phyloP scores from a whole-genome alignment of 371 early-diverging fungal genomes.

The Quaeritorhiza haematococci region DNA sequence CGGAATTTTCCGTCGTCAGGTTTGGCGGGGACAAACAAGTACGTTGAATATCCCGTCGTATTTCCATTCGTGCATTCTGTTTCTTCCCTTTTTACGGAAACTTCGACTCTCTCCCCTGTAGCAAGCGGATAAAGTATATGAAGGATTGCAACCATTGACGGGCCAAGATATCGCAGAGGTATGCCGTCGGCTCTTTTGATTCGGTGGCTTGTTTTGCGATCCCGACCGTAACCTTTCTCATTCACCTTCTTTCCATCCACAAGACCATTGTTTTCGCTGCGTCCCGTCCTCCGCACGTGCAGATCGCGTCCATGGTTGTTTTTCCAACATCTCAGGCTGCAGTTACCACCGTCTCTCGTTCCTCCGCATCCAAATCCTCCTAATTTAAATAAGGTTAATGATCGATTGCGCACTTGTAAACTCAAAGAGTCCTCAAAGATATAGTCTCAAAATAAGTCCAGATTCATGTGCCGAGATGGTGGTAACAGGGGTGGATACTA shows the following conservation, averaged over 20 bases:
- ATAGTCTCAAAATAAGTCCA: too few species aligned
- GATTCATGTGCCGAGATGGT: too few species aligned
- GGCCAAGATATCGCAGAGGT: slow-evolving; percentile 58
- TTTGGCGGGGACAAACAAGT: slow-evolving; percentile 69
- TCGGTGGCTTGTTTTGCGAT: slow-evolving; percentile 4
- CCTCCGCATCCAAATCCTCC: too few species aligned
- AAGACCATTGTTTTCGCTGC: slow-evolving; percentile 82
- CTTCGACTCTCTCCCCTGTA: slow-evolving; percentile 6
- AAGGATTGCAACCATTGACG: slow-evolving; percentile 68
- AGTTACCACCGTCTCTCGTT: slow-evolving; percentile 26
- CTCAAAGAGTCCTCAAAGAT: too few species aligned
- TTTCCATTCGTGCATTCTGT: background rate
- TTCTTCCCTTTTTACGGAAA: background rate
- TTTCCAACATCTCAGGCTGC: slow-evolving; percentile 75
- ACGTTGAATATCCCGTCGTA: background rate
- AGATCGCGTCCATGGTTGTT: slow-evolving; percentile 72
- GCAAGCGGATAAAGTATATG: slow-evolving; percentile 72
- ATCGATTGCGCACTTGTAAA: too few species aligned
- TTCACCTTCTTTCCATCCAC: slow-evolving; percentile 34
- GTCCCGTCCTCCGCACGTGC: slow-evolving; percentile 73
- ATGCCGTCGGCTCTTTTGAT: background rate
- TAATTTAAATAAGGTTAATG: too few species aligned
- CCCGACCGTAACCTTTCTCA: background rate
- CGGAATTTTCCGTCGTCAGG: slow-evolving; percentile 85
- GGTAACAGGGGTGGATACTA: too few species aligned